Conservation (phyloP, 352 stramenopile genomes). For the Saprolegnia diclina region DNA sequence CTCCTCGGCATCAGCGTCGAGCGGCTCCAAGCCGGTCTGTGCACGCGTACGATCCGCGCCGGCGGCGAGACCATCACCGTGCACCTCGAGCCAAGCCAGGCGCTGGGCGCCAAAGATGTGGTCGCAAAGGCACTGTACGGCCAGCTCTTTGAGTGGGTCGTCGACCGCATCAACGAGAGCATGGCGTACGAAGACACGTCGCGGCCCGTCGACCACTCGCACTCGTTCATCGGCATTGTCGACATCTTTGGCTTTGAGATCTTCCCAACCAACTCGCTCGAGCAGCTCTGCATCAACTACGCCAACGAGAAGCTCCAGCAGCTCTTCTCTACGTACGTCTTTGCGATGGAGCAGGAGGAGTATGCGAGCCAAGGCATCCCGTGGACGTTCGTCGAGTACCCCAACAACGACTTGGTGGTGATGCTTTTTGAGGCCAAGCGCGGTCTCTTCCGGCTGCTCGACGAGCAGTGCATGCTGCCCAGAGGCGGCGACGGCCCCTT, state of each 20-base stretch:
- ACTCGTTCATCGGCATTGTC: constrained; percentile 34
- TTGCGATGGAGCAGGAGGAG: constrained; percentile 30
- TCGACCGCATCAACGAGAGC: constrained; percentile 36
- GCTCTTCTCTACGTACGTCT: constrained; percentile 33
- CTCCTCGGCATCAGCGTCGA: constrained; percentile 27
- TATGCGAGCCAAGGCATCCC: constrained; percentile 29
- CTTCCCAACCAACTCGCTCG: constrained; percentile 35
- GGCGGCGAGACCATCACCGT: constrained; percentile 47
- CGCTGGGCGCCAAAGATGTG: constrained; percentile 28
- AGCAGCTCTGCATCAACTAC: constrained; percentile 39
- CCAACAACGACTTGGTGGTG: constrained; percentile 36
- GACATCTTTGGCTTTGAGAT: constrained; percentile 53
- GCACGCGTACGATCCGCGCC: constrained; percentile 59
- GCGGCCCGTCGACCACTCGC: constrained; percentile 25
- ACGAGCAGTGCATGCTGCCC: constrained; percentile 38
- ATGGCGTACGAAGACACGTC: constrained; percentile 53
- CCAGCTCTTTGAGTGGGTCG: constrained; percentile 38
- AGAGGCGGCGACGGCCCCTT: constrained; percentile 29
- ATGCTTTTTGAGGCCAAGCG: constrained; percentile 52
- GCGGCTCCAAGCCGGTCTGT: constrained; percentile 60
- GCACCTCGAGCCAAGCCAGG: constrained; percentile 27
- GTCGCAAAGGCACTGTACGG: constrained; percentile 35
- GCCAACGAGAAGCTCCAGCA: constrained; percentile 35
- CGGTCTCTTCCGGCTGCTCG: constrained; percentile 27
- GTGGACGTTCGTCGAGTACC: constrained; percentile 27